Evolutionary conservation across 768 basidiomycete species (phyloP).

Genomic region (Lactarius pseudohatsudake): DNA sequence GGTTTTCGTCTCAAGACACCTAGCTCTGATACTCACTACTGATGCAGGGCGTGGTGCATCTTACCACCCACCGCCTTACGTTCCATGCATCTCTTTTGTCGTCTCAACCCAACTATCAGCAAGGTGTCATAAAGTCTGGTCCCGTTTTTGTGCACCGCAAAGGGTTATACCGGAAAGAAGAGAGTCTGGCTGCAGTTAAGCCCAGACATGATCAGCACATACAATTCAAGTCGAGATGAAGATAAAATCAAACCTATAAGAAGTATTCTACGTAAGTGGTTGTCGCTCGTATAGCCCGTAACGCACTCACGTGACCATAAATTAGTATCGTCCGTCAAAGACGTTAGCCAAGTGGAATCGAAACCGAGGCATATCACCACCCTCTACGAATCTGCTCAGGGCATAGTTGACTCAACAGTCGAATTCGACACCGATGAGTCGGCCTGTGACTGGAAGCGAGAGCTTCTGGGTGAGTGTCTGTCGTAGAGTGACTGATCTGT

Average conservation of each 20-base stretch:
- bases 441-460: slow-evolving; percentile 49
- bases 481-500: background rate
- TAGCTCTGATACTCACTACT: slow-evolving; percentile 16
- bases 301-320: slow-evolving; percentile 3
- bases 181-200: slow-evolving; percentile 64
- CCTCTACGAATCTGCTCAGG: slow-evolving; percentile 36
- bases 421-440: slow-evolving; percentile 63
- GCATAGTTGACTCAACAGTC: slow-evolving; percentile 34
- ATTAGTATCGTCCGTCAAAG: slow-evolving; percentile 51
- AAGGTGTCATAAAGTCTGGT: slow-evolving; percentile 49
- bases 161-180: slow-evolving; percentile 46
- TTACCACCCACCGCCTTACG: slow-evolving; percentile 63
- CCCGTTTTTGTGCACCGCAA: slow-evolving; percentile 48
- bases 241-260: slow-evolving; percentile 53
- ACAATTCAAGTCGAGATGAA: slow-evolving; percentile 53
- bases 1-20: slow-evolving; percentile 23
- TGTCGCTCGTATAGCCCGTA: background rate
- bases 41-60: slow-evolving; percentile 53
- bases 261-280: slow-evolving; percentile 49
- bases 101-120: slow-evolving; percentile 37
- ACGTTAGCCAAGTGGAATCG: slow-evolving; percentile 45
- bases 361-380: slow-evolving; percentile 44
- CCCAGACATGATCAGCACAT: slow-evolving; percentile 58
- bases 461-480: slow-evolving; percentile 42
- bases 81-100: slow-evolving; percentile 65